These are phyloP conservation scores for Teratosphaeria pseudoeucalypti DNA, from an alignment of 2,329 filamentous ascomycete species.

Conservation along the genomic window DNA sequence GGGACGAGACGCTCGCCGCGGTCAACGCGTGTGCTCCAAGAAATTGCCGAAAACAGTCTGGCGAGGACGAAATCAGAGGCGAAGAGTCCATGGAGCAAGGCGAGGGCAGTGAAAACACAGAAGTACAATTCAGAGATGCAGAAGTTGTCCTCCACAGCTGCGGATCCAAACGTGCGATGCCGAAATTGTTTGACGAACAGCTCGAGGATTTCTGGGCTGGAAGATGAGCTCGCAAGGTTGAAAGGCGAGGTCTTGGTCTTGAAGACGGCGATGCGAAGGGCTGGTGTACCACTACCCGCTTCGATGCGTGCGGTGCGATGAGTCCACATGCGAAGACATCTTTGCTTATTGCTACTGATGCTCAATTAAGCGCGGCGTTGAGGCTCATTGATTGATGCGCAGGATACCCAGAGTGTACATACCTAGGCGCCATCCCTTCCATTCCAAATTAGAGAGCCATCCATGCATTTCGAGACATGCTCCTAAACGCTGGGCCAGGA, in stretches of 20 bases:
- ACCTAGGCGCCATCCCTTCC: not conserved
- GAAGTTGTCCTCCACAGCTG: not conserved
- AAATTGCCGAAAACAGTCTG: conserved; percentile 3
- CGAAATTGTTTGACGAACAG: not conserved
- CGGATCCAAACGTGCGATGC: not conserved
- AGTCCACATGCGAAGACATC: not conserved
- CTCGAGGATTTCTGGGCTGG: conserved; percentile 11
- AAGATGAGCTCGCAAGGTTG: conserved; percentile 17
- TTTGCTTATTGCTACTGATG: conserved; percentile 25
- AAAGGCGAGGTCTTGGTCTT: conserved; percentile 19
- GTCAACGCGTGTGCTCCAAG: conserved; percentile 1
- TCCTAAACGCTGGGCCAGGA: too few relatives aligned
- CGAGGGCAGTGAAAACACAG: conserved; percentile 8
- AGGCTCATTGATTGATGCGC: not conserved
- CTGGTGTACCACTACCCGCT: conserved; percentile 10
- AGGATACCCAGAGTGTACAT: not conserved
- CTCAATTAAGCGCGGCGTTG: not conserved
- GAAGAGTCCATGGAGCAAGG: conserved; percentile 16
- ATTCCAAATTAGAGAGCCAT: not conserved
- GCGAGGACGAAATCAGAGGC: conserved; percentile 1
- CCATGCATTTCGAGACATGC: not conserved
- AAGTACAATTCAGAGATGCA: not conserved
- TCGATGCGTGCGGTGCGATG: not conserved
- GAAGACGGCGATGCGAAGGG: conserved; percentile 15
- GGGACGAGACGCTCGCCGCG: not conserved